These are phyloP conservation scores for Boletus austroedulis DNA, from an alignment of 1,284 basidiomycete genomes.

Conservation along the genomic window DNA sequence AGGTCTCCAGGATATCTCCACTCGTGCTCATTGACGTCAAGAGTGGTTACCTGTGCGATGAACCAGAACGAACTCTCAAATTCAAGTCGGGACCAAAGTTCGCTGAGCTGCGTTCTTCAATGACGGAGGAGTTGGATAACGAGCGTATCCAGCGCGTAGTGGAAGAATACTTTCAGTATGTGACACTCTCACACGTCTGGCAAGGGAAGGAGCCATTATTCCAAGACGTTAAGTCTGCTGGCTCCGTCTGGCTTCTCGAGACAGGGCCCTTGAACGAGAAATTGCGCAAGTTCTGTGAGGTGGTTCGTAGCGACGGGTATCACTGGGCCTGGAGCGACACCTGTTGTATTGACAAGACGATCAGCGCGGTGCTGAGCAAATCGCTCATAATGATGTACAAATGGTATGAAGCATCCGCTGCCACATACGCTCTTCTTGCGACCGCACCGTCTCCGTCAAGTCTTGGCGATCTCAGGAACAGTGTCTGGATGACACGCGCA, in stretches of 20 bases:
- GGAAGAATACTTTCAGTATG: constrained; percentile 4
- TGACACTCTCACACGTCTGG: constrained; percentile 10
- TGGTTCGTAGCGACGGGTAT: not conserved
- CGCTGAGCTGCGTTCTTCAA: no score
- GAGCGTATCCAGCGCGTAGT: not conserved
- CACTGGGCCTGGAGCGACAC: not conserved
- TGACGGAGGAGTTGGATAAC: no score
- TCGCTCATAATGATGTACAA: constrained; percentile 6
- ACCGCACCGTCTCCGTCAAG: no score
- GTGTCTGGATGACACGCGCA: not conserved
- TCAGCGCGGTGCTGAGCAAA: not conserved
- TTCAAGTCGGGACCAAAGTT: no score
- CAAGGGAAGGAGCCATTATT: not conserved
- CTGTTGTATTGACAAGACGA: constrained; percentile 2
- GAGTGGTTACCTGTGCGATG: no score
- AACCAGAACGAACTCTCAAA: no score
- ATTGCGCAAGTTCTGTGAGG: not conserved
- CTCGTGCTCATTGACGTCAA: no score
- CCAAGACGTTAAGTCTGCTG: not conserved
- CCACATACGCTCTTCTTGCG: not conserved
- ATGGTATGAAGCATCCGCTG: not conserved
- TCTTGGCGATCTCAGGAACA: no score
- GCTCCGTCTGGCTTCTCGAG: not conserved
- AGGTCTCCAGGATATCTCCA: no score
- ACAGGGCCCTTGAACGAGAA: not conserved